Evolutionary conservation across 1,139 yeast genomes (phyloP).

Genomic region (Blastobotrys apis): DNA sequence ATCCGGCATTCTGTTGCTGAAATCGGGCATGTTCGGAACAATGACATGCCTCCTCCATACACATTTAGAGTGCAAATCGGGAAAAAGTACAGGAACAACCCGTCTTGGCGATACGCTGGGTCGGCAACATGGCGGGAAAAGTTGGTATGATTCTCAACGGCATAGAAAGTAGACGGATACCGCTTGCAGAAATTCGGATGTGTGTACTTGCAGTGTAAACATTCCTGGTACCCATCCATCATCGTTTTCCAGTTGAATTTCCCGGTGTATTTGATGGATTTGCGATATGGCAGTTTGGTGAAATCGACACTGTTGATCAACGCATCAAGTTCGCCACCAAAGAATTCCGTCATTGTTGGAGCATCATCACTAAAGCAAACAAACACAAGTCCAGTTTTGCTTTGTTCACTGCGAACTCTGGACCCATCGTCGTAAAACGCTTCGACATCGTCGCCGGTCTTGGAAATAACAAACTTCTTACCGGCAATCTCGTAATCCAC

Average conservation of each 20-base stretch:
- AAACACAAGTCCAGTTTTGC: constrained; percentile 13
- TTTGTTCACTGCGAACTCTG: constrained; percentile 9
- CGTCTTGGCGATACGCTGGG: constrained; percentile 11
- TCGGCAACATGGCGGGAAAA: constrained; percentile 15
- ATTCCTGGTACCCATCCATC: constrained; percentile 15
- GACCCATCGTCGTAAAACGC: constrained; percentile 2
- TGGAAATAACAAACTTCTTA: constrained; percentile 4
- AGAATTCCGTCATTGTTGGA: constrained; percentile 12
- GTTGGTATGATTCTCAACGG: constrained; percentile 14
- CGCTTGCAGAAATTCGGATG: constrained; percentile 13
- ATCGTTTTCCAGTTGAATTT: constrained; percentile 15
- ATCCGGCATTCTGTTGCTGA: constrained; percentile 14
- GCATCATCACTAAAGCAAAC: constrained; percentile 11
- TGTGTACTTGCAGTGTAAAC: constrained; percentile 13
- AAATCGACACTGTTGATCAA: constrained; percentile 13
- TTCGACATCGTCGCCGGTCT: background rate
- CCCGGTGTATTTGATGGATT: constrained; percentile 12
- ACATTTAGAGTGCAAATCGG: constrained; percentile 15
- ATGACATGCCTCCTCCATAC: constrained; percentile 15
- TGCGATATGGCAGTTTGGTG: constrained; percentile 13
- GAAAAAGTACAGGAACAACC: constrained; percentile 14
- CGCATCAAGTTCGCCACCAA: constrained; percentile 13
- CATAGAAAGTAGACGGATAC: constrained; percentile 13
- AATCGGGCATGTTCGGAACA: constrained; percentile 15
- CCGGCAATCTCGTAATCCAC: constrained; percentile 14